phyloP scores from a whole-genome alignment of 805 yeast genomes.

The Brettanomyces bruxellensis region DNA sequence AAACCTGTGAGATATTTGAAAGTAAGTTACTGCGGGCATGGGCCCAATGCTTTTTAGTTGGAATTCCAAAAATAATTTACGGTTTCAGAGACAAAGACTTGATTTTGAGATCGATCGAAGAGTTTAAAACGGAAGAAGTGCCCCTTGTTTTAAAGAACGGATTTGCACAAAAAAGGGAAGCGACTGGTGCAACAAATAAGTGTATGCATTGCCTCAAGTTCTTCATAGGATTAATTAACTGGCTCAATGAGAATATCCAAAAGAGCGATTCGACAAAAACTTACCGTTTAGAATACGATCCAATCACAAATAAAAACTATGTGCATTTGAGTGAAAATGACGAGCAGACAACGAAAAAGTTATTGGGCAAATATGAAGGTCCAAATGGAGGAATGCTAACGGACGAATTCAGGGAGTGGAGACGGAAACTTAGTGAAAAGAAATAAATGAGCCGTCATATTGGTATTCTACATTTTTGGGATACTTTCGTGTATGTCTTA shows the following conservation, averaged over 20 bases:
- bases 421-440: conserved; percentile 16
- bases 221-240: conserved; percentile 76
- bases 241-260: conserved; percentile 56
- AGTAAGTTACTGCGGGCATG: conserved; percentile 70
- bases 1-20: conserved; percentile 61
- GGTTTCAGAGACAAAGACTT: conserved; percentile 79
- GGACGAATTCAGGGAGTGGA: conserved; percentile 46
- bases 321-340: conserved; percentile 38
- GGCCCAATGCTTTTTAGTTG: conserved; percentile 90
- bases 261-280: conserved; percentile 39
- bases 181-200: conserved; percentile 31
- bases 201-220: conserved; percentile 78
- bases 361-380: conserved; percentile 29
- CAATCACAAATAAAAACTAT: conserved; percentile 40
- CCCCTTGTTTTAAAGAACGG: conserved; percentile 58
- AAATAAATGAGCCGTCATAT: background rate
- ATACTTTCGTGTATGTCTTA: too few species aligned
- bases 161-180: conserved; percentile 25
- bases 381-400: conserved; percentile 31
- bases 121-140: conserved; percentile 65
- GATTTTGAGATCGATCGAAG: conserved; percentile 60
- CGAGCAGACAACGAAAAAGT: conserved; percentile 16
- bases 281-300: conserved; percentile 48
- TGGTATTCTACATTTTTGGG: background rate
- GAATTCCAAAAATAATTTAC: conserved; percentile 70